Base-by-base conservation (phyloP, 495 filamentous ascomycete species). In the Ascodesmis nigricans region DNA sequence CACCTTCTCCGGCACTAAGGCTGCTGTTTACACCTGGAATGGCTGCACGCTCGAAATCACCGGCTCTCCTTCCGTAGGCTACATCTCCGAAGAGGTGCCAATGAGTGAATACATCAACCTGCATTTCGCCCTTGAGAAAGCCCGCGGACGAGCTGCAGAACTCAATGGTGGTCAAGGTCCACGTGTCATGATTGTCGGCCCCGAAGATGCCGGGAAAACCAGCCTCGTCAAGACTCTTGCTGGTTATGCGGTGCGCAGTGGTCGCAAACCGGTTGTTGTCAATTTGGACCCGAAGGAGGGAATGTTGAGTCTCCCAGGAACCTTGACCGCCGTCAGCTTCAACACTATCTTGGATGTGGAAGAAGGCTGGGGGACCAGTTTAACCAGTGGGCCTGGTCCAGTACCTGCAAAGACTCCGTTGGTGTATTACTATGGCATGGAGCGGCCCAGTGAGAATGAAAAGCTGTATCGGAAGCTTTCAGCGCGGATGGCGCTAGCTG, bases 331-430 rank as follows among this genome's bases (percentile, higher is more conserved):
- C 0, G 73, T 76, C 6, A 70, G 76, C 2, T 83, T 92, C 44
- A 70, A 71, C 1, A 75, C 73, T 0, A 70, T 91, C 49, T 66
- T 99, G 48, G 83, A 93, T 51, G 66, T 91, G 1, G 78, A 80
- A 46, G 76, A 87, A 33, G 82, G 83, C 2, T 92, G 80, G 67
- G 90, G 90, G 23, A 79, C 63, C 49, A 82, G 76, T 49, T 83
- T 87, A 1, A 91, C 80, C 43, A 84, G 73, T 38, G 84, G 83
- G 2, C 82, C 90, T 4, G 87, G 73, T 40, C 65, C 70, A 8
- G 67, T 87, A 10, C 81, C 87, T 1, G 78, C 91, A 16, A 95
- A 92, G 58, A 57, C 87, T 43, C 90, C 90, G 13, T 55, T 95
- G 35, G 78, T 82, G n/a, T 93, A 92, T 46, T 78, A 78, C 45